These are phyloP conservation scores for Penicillium egyptiacum DNA, from an alignment of 495 filamentous ascomycete species.

Conservation along the genomic window DNA sequence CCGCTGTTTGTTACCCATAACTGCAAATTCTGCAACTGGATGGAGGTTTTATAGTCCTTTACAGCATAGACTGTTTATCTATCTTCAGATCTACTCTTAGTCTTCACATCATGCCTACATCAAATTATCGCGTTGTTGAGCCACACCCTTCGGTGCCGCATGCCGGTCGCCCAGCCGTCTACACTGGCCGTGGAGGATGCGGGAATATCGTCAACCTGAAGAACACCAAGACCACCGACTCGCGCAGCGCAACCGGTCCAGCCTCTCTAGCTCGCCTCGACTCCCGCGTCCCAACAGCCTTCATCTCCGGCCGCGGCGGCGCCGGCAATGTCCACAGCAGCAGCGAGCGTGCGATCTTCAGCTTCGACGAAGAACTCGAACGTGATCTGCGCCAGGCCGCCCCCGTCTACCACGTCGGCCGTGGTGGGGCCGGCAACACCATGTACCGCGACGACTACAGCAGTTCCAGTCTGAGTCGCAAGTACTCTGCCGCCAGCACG, in stretches of 20 bases:
- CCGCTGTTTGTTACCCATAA: conserved; percentile 9
- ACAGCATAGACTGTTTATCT: conserved; percentile 17
- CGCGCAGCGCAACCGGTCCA: conserved; percentile 52
- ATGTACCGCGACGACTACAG: conserved; percentile 43
- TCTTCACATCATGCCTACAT: conserved; percentile 25
- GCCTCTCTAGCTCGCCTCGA: conserved; percentile 50
- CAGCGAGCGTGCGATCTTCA: conserved; percentile 70
- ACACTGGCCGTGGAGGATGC: conserved; percentile 82
- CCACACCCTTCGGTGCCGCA: conserved; percentile 72
- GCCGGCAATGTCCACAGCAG: conserved; percentile 80
- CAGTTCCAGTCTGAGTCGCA: conserved; percentile 37
- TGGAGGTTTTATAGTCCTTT: conserved; percentile 28
- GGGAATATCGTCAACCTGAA: conserved; percentile 77
- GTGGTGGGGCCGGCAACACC: conserved; percentile 87
- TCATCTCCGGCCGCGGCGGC: conserved; percentile 82
- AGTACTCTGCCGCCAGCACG: conserved; percentile 41
- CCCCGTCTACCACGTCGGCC: conserved; percentile 77
- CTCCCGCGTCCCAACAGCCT: conserved; percentile 48
- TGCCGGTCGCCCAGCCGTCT: conserved; percentile 58
- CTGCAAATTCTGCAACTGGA: conserved; percentile 11
- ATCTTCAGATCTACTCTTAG: conserved; percentile 6
- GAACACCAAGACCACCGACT: conserved; percentile 58
- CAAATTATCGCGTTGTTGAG: conserved; percentile 70
- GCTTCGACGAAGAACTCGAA: conserved; percentile 89
- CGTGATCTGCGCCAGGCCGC: conserved; percentile 62